phyloP scores from a whole-genome alignment of 1,284 basidiomycete genomes.

The Kalmanozyma brasiliensis region DNA sequence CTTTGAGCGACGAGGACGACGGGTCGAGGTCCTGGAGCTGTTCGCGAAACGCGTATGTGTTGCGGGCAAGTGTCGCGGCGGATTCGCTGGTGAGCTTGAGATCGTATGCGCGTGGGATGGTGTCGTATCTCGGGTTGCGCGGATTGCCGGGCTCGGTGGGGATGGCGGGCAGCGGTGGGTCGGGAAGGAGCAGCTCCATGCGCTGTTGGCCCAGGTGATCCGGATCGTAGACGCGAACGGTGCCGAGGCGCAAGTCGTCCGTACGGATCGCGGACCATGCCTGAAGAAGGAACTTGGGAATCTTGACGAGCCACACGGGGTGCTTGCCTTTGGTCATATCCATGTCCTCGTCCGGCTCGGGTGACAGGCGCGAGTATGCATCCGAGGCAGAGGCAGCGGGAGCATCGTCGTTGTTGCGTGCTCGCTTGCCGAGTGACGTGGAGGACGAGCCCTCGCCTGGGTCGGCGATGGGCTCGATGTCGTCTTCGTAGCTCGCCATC shows the following conservation, averaged over 20 bases:
- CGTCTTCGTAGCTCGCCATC: slow-evolving; percentile 56
- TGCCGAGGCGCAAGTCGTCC: slow-evolving; percentile 70
- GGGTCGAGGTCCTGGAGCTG: slow-evolving; percentile 34
- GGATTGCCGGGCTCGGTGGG: slow-evolving; percentile 40
- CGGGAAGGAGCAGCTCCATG: slow-evolving; percentile 64
- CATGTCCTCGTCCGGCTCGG: slow-evolving; percentile 66
- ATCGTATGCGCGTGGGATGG: slow-evolving; percentile 59
- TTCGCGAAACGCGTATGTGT: slow-evolving; percentile 64
- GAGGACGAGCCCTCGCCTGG: slow-evolving; percentile 23
- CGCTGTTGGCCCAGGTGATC: slow-evolving; percentile 60
- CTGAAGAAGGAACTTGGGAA: slow-evolving; percentile 71
- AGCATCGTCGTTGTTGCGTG: slow-evolving; percentile 8
- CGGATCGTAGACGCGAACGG: slow-evolving; percentile 70
- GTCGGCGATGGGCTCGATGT: slow-evolving; percentile 47
- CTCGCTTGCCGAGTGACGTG: slow-evolving; percentile 30
- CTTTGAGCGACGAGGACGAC: slow-evolving; percentile 9
- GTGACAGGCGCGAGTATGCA: slow-evolving; percentile 37
- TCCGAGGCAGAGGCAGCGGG: slow-evolving; percentile 2
- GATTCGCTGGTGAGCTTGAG: slow-evolving; percentile 58
- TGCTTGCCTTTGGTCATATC: slow-evolving; percentile 50
- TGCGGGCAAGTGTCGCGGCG: slow-evolving; percentile 43
- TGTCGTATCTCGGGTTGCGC: slow-evolving; percentile 31
- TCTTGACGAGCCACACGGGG: slow-evolving; percentile 68
- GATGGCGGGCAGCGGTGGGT: slow-evolving; percentile 48
- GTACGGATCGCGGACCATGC: slow-evolving; percentile 70